Base-by-base conservation (phyloP, 805 yeast species). In the Sporopachydermia quercuum region DNA sequence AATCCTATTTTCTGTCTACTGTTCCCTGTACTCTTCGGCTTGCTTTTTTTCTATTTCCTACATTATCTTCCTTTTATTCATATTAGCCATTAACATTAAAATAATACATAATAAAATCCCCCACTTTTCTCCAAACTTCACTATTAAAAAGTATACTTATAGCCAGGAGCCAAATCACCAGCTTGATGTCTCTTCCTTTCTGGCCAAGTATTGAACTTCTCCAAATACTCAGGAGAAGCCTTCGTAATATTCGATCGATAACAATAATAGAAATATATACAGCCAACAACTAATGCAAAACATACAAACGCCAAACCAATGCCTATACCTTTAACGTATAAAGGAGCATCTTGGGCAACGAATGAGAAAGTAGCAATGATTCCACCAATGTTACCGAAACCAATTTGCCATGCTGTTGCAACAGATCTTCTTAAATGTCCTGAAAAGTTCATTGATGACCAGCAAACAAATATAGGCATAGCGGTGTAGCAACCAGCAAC, bases 331-430 rank as follows among this genome's bases (percentile, higher is more conserved):
- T 68, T 69, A 34, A 46, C 58, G 50, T 62, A 70, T 14, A 58
- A 56, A 30, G 76, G 76, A 18, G 73, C 55, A 43, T 69, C 74
- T 30, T 52, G 49, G 33, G 63, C 50, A 40, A 70, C 63, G 55
- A 70, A 70, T 23, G 70, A 55, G 44, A 58, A 70, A 3, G 73
- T 63, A 11, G 74, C 53, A 40, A 70, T 62, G 45, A 70, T 70
- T 47, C 75, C 75, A 40, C 76, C 76, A 46, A 69, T 69, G 52
- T 70, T 70, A 45, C 75, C 76, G 47, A 70, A 68, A 2, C 76
- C 76, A 49, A 70, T 63, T 45, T 66, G 65, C 57, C 64, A 59
- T 3, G 68, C 67, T 5, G 68, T 61, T 15, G 67, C 68, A 16
- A 63, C 64, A 15, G 65, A 58, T 43, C 69, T 70, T 52, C 75